phyloP scores from a whole-genome alignment of 2,329 filamentous ascomycete species.

The Onygenales sp. region DNA sequence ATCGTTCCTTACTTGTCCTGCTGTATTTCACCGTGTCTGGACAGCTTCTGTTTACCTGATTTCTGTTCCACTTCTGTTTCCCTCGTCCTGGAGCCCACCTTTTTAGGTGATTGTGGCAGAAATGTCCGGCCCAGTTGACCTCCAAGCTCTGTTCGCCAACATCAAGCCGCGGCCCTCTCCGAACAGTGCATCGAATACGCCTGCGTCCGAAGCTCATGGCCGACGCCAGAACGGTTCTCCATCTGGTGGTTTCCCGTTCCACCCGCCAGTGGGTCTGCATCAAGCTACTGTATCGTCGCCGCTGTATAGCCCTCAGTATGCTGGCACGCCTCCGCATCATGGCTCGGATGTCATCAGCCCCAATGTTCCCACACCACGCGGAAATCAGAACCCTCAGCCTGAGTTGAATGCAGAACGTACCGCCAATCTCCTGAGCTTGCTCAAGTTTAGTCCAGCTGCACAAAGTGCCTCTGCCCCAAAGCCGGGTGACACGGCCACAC shows the following conservation, averaged over 20 bases:
- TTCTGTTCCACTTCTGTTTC: constrained; percentile 21
- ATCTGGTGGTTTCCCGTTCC: constrained; percentile 24
- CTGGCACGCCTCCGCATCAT: constrained; percentile 47
- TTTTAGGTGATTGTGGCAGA: constrained; percentile 27
- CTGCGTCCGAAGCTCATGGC: constrained; percentile 11
- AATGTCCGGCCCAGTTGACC: constrained; percentile 39
- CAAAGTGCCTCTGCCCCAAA: constrained; percentile 11
- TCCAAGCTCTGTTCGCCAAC: constrained; percentile 38
- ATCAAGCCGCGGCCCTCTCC: constrained; percentile 33
- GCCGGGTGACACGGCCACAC: constrained; percentile 19
- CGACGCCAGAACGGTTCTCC: constrained; percentile 20
- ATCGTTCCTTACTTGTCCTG: constrained; percentile 12
- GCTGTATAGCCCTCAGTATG: constrained; percentile 46
- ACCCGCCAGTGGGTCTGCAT: constrained; percentile 37
- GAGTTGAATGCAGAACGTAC: constrained; percentile 39
- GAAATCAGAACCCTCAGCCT: constrained; percentile 32
- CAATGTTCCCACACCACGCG: constrained; percentile 36
- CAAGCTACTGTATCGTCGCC: constrained; percentile 50
- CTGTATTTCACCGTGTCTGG: constrained; percentile 8
- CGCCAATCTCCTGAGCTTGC: constrained; percentile 52
- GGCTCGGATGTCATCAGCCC: constrained; percentile 51
- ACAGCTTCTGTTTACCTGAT: constrained; percentile 9
- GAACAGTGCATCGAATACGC: constrained; percentile 22
- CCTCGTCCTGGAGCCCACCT: constrained; percentile 17
- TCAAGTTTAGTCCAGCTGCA: constrained; percentile 52